A percentile compares a stretch with the other conserved stretches of the same genome.
These are phyloP conservation scores for Wallacemonas sp. DNA, from an alignment of 208 protist species.

Conservation along the genomic window DNA sequence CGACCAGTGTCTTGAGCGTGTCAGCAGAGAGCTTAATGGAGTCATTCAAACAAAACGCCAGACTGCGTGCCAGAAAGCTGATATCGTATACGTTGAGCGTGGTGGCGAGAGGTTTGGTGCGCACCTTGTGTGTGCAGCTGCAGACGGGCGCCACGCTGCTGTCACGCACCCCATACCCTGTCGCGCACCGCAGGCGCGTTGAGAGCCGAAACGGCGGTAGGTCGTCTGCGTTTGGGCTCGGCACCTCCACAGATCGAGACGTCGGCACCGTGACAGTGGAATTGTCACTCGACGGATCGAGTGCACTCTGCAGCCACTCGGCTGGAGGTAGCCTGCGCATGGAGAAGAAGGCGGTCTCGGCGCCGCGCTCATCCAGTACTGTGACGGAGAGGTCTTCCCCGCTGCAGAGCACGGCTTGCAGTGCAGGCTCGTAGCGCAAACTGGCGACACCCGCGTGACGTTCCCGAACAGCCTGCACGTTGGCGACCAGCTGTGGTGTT, in stretches of 20 bases:
- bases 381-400: slow-evolving; percentile 56
- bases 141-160: too few relatives aligned
- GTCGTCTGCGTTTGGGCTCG: neutral
- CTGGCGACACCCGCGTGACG: neutral
- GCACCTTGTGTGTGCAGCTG: neutral
- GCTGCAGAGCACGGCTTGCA: slow-evolving; percentile 40
- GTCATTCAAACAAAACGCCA: neutral
- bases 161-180: too few relatives aligned
- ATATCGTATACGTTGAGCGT: neutral
- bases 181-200: too few relatives aligned
- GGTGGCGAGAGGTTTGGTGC: neutral
- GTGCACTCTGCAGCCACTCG: slow-evolving; percentile 12
- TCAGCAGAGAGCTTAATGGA: too few relatives aligned
- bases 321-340: slow-evolving; percentile 38
- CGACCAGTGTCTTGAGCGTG: too few relatives aligned
- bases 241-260: neutral
- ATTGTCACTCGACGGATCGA: neutral
- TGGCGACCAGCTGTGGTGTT: slow-evolving; percentile 1
- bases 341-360: slow-evolving; percentile 37
- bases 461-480: neutral
- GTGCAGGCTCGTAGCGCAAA: slow-evolving; percentile 39
- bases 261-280: neutral
- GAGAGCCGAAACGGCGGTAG: neutral
- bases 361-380: slow-evolving; percentile 36
- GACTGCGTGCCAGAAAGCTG: neutral